phyloP scores from a whole-genome alignment of 768 basidiomycete species.

The Psilocybe azurescens region DNA sequence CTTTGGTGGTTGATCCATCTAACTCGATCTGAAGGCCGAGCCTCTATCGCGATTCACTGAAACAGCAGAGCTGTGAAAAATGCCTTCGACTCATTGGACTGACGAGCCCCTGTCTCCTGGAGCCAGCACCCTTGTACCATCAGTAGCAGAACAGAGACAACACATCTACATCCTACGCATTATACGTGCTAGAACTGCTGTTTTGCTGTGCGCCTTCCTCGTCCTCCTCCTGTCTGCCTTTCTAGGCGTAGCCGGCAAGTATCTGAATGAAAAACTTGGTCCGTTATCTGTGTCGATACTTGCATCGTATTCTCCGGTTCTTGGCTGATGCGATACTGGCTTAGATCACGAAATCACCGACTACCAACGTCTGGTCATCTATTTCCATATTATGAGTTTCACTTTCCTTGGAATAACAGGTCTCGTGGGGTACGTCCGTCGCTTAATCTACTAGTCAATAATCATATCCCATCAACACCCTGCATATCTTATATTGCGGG shows the following conservation, averaged over 20 bases:
- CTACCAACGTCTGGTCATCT: conserved; percentile 22
- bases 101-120: conserved; percentile 5
- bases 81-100: not conserved
- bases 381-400: conserved; percentile 26
- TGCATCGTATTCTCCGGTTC: not conserved
- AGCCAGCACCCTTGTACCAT: conserved; percentile 1
- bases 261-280: conserved; percentile 17
- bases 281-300: not conserved
- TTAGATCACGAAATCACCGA: conserved; percentile 21
- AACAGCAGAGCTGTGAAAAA: not conserved
- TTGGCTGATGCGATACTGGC: not conserved
- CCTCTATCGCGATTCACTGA: not conserved
- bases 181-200: conserved; percentile 20
- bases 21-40: not conserved
- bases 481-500: too few relatives aligned
- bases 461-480: too few relatives aligned
- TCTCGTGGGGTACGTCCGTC: conserved; percentile 23
- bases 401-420: conserved; percentile 20
- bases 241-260: conserved; percentile 12
- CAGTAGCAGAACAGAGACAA: not conserved
- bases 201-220: conserved; percentile 8
- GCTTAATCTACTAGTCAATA: conserved; percentile 10
- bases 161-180: conserved; percentile 14
- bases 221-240: conserved; percentile 13
- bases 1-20: conserved; percentile 4